Evolutionary conservation across 2,329 filamentous ascomycete genomes (phyloP).

Genomic region (Ceratocystis ficicola): DNA sequence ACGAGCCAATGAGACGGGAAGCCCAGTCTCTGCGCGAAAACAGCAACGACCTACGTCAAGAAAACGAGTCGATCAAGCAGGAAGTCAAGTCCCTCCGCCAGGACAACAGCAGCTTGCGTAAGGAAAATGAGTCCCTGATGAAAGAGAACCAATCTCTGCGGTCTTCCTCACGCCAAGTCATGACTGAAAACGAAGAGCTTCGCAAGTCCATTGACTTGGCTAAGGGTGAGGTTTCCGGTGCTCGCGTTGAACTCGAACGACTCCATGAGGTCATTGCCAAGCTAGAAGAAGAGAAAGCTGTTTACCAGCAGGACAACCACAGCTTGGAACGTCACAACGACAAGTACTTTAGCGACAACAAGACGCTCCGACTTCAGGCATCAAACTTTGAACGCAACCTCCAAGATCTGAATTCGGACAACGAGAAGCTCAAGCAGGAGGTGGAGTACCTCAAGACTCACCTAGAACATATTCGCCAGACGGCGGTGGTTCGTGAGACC

Average conservation of each 20-base stretch:
- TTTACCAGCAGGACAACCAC: slow-evolving; percentile 40
- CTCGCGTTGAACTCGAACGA: slow-evolving; percentile 33
- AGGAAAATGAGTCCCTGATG: slow-evolving; percentile 35
- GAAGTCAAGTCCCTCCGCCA: slow-evolving; percentile 34
- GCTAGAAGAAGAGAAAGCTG: slow-evolving; percentile 34
- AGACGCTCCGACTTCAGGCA: slow-evolving; percentile 38
- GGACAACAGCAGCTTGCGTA: slow-evolving; percentile 33
- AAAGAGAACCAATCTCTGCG: slow-evolving; percentile 37
- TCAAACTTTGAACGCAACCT: slow-evolving; percentile 37
- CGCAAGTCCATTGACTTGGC: slow-evolving; percentile 33
- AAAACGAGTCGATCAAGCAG: slow-evolving; percentile 30
- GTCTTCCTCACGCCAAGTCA: slow-evolving; percentile 32
- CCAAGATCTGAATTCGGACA: slow-evolving; percentile 37
- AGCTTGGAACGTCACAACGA: slow-evolving; percentile 44
- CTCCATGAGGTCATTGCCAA: slow-evolving; percentile 32
- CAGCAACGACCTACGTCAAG: slow-evolving; percentile 32
- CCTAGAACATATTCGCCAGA: slow-evolving; percentile 33
- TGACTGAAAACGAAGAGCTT: slow-evolving; percentile 35
- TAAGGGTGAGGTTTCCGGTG: slow-evolving; percentile 34
- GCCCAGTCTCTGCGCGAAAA: slow-evolving; percentile 33
- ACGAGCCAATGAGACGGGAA: slow-evolving; percentile 31
- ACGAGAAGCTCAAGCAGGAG: slow-evolving; percentile 38
- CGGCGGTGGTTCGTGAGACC: slow-evolving; percentile 31
- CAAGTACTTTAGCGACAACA: slow-evolving; percentile 43
- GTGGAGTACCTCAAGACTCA: slow-evolving; percentile 37